These are phyloP conservation scores for Colletotrichum scovillei DNA, from an alignment of 2,329 filamentous ascomycete genomes.

Conservation along the genomic window DNA sequence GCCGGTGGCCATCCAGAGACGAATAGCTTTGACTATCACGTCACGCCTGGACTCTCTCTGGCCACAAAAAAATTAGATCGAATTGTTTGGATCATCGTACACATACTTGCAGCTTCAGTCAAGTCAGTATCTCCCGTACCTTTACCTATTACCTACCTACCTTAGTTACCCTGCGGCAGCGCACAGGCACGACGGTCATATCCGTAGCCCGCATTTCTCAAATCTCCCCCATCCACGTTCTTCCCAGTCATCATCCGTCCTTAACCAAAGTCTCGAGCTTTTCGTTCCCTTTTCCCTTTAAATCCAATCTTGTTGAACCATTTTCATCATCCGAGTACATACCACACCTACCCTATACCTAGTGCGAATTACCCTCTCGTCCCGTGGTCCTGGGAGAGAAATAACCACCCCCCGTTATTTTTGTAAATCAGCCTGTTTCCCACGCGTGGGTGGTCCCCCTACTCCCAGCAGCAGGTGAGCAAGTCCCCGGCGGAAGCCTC, in stretches of 20 bases:
- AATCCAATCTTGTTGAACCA: not conserved
- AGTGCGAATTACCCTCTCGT: not conserved
- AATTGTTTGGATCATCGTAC: not conserved
- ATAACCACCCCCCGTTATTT: not conserved
- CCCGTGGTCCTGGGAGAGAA: not conserved
- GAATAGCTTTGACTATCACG: slow-evolving; percentile 14
- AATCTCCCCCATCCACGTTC: not conserved
- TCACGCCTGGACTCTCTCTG: not conserved
- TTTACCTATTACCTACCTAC: not conserved
- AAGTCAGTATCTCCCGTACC: slow-evolving; percentile 1
- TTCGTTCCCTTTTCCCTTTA: not conserved
- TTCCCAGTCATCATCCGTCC: not conserved
- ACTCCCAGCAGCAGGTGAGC: not conserved
- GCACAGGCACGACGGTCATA: slow-evolving; percentile 8
- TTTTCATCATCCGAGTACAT: not conserved
- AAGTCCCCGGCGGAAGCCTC: not conserved
- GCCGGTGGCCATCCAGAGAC: not conserved
- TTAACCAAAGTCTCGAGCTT: not conserved
- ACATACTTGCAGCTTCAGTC: not conserved
- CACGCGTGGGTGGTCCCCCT: not conserved
- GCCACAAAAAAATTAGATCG: not conserved
- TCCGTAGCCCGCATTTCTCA: not conserved
- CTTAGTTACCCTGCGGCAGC: not conserved
- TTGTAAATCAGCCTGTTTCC: not conserved
- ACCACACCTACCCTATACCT: not conserved